Base-by-base conservation (phyloP, 495 filamentous ascomycete genomes). In the Daldinia grandis region DNA sequence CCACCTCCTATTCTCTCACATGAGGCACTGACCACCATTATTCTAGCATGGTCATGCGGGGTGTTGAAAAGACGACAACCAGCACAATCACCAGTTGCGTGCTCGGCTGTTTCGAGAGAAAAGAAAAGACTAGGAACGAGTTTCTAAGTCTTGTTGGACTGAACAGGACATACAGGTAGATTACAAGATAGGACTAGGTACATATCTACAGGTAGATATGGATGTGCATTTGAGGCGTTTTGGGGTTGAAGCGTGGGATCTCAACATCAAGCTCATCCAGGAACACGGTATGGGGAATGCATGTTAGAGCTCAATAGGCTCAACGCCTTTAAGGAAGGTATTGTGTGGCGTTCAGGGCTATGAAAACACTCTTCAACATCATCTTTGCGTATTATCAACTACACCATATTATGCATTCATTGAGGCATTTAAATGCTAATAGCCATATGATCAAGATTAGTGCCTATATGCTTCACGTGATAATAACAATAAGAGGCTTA, bases 41-140 rank as follows among this genome's bases (percentile, higher is more conserved):
- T 35, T 19, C 19, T 35, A 56, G 53, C 84, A 98, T 98, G 94
- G 95, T 97, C 1, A 95, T 95, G 92, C 86, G 94, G 24, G 94
- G 94, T 1, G 93, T 98, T 27, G 87, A 97, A 77, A 98, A 99
- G 84, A 92, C 92, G 5, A 87, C 87, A 47, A 90, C 91, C 50
- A 92, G 84, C 14, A 98, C 96, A 10, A 95, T 93, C 28, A 98
- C 95, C 33, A 98, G 94, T 80, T 98, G 95, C 75, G 97, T 98
- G 85, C 85, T 98, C 27, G 96, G 95, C 24, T 92, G 93, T 76
- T 96, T 98, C 85, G 89, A 95, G 72, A 91, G 91, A 21, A 94
- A 92, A 74, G 93, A 93, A 35, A 97, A 95, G 84, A 97, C 94
- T 4, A 85, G 95, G 58, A 94, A 97, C 75, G 95, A 99, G 80